Base-by-base conservation (phyloP, 2,329 filamentous ascomycete genomes). In the Fusarium sp. region DNA sequence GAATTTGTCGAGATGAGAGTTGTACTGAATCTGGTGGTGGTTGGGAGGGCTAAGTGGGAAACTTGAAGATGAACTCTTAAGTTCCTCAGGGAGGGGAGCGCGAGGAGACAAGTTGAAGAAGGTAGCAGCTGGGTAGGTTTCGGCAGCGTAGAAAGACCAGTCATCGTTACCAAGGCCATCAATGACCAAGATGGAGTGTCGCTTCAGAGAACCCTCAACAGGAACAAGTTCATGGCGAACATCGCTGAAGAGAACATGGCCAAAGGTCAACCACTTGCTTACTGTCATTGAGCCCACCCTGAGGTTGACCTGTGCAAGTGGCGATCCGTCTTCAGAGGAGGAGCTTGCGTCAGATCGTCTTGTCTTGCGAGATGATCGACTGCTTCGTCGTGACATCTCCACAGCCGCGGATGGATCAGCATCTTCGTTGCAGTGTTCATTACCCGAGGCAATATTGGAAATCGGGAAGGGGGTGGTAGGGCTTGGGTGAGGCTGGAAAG, bases 161-260 rank as follows among this genome's bases (percentile, higher is more conserved):
- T 96, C 93, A 70, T 91, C 89, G 75, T 94, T 94, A n/a, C 93
- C 93, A 30, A 96, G 88, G 7, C 93, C 93, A 79, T 96, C 93
- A 59, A 96, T 86, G 19, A 96, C 90, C 6, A 96, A 84, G 26
- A 96, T 88, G 1, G 88, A 89, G 59, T 83, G 90, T 57, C 81
- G 87, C 81, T 85, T 72, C 21, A 74, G 58, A 1, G 74, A 73
- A 8, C 75, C 68, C 21, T 77, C 75, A 7, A 74, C 80, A 75
- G 80, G 84, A 1, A 85, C 81, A 23, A 94, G 84, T 70, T 93
- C 90, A 46, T 93, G 90, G 26, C 93, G 88, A 7, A 91, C 89
- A 13, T 93, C 92, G 71, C 91, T 94, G 81, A 96, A 94, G 6
- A 96, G 83, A 0, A 95, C 91, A 71, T 93, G 90, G 2, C 93